phyloP scores from a whole-genome alignment of 2,329 filamentous ascomycete genomes.

The Colletotrichum sp. region DNA sequence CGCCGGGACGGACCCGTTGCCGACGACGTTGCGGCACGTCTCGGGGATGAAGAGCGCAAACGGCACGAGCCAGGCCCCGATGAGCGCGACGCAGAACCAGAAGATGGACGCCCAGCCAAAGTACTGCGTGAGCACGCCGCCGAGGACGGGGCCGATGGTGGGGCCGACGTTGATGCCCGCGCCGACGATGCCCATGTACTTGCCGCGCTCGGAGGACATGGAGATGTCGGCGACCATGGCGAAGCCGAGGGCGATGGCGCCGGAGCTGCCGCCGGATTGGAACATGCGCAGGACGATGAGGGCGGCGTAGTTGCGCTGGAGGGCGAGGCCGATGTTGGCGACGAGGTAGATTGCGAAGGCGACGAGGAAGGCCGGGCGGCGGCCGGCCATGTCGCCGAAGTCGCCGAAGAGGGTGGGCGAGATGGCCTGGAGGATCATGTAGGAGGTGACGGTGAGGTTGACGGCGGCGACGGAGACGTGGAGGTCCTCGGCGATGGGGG shows the following conservation, averaged over 20 bases:
- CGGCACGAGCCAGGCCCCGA: slow-evolving; percentile 54
- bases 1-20: slow-evolving; percentile 66
- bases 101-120: slow-evolving; percentile 73
- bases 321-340: slow-evolving; percentile 64
- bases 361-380: slow-evolving; percentile 66
- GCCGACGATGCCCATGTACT: slow-evolving; percentile 73
- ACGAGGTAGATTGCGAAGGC: slow-evolving; percentile 61
- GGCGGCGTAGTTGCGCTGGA: slow-evolving; percentile 62
- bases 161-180: slow-evolving; percentile 62
- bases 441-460: slow-evolving; percentile 62
- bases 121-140: slow-evolving; percentile 67
- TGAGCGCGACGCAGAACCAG: slow-evolving; percentile 69
- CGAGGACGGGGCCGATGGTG: slow-evolving; percentile 64
- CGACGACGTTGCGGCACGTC: slow-evolving; percentile 64
- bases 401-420: slow-evolving; percentile 67
- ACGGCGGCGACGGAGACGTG: slow-evolving; percentile 43
- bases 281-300: slow-evolving; percentile 66
- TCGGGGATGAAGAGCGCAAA: slow-evolving; percentile 64
- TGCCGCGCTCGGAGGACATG: slow-evolving; percentile 72
- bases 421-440: slow-evolving; percentile 69
- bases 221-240: slow-evolving; percentile 77
- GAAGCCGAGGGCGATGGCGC: slow-evolving; percentile 73
- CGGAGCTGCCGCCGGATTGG: slow-evolving; percentile 69
- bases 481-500: slow-evolving; percentile 43
- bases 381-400: slow-evolving; percentile 64